Conservation (phyloP, 1,139 yeast species). For the Hansenula anomala region DNA sequence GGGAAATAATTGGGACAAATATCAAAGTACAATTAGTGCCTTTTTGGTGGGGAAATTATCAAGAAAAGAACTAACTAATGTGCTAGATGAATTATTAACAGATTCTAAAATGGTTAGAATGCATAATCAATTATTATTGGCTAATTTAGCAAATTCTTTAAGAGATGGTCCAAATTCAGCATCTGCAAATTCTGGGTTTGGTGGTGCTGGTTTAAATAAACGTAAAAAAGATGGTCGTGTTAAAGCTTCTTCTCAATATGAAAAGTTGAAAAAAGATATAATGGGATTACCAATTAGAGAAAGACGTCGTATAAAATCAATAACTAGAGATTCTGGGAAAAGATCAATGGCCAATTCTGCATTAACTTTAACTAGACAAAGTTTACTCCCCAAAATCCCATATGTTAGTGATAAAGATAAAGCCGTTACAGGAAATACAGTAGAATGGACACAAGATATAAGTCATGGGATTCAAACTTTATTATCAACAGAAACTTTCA, state of each 20-base stretch:
- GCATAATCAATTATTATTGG: constrained; percentile 79
- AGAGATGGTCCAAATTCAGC: constrained; percentile 54
- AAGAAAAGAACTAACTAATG: constrained; percentile 62
- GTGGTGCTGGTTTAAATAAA: constrained; percentile 47
- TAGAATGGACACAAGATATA: constrained; percentile 92
- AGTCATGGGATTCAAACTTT: constrained; percentile 87
- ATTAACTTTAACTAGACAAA: constrained; percentile 76
- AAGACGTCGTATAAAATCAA: constrained; percentile 76
- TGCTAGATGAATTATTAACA: constrained; percentile 45
- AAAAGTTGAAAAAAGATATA: constrained; percentile 77
- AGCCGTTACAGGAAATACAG: constrained; percentile 41
- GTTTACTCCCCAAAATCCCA: constrained; percentile 85
- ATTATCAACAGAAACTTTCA: constrained; percentile 69
- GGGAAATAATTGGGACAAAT: constrained; percentile 81
- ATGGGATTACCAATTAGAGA: constrained; percentile 85
- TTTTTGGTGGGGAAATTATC: constrained; percentile 80
- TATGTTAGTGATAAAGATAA: constrained; percentile 39
- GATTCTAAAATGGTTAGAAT: constrained; percentile 46
- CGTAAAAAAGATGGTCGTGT: constrained; percentile 43
- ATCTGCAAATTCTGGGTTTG: constrained; percentile 49
- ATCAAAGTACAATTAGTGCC: constrained; percentile 72
- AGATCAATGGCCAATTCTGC: constrained; percentile 72
- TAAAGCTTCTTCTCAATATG: constrained; percentile 55
- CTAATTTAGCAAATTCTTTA: constrained; percentile 80
- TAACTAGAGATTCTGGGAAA: constrained; percentile 79